phyloP scores from a whole-genome alignment of 495 filamentous ascomycete genomes.

The Trypethelium eluteriae region DNA sequence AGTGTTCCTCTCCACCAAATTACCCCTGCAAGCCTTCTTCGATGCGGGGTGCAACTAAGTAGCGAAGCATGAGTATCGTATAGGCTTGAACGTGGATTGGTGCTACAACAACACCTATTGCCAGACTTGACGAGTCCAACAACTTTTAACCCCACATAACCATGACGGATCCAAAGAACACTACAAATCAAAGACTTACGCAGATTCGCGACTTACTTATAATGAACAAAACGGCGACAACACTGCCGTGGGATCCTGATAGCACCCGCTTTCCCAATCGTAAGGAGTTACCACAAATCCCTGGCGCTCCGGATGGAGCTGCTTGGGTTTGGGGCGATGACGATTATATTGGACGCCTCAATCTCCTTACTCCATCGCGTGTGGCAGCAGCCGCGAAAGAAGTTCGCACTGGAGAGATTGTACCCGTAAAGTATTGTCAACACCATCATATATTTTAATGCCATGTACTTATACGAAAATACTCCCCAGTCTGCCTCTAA shows the following conservation, averaged over 20 bases:
- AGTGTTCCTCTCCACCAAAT: too few species aligned
- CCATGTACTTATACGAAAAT: constrained; percentile 24
- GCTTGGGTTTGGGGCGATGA: constrained; percentile 61
- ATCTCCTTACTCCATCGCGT: constrained; percentile 50
- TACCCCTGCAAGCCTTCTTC: too few species aligned
- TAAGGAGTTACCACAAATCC: constrained; percentile 45
- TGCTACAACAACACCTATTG: too few species aligned
- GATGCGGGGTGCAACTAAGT: too few species aligned
- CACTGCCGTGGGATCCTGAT: constrained; percentile 50
- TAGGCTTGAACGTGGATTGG: too few species aligned
- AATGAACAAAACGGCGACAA: constrained; percentile 37
- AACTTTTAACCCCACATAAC: too few species aligned
- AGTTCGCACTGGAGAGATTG: constrained; percentile 48
- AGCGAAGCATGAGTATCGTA: too few species aligned
- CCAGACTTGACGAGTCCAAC: too few species aligned
- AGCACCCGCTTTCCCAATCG: constrained; percentile 45
- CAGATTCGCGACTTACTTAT: constrained; percentile 41
- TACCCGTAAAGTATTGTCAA: constrained; percentile 36
- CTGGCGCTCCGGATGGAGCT: constrained; percentile 34
- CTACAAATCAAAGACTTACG: constrained; percentile 28
- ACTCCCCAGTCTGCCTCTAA: constrained; percentile 41
- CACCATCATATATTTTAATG: background rate
- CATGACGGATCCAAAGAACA: constrained; percentile 18
- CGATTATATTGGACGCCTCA: constrained; percentile 51
- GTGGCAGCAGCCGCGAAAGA: constrained; percentile 46